These are phyloP conservation scores for Phytophthora cactorum DNA, from an alignment of 352 stramenopile species.

Conservation along the genomic window DNA sequence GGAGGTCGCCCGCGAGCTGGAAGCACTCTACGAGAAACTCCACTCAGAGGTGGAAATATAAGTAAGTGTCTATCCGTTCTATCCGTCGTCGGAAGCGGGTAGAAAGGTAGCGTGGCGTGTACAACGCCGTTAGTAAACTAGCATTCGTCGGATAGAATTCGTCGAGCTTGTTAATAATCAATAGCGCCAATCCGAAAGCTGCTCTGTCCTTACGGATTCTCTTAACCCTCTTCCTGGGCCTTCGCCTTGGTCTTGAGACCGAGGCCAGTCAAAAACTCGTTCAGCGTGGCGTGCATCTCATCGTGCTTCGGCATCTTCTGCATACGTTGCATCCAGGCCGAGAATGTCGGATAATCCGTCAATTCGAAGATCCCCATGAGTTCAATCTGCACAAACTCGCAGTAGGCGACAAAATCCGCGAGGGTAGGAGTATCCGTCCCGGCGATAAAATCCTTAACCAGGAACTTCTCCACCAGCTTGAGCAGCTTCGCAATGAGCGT, in stretches of 20 bases:
- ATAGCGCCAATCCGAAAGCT: conserved; percentile 6
- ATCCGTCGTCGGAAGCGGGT: conserved; percentile 24
- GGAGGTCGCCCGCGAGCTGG: conserved; percentile 49
- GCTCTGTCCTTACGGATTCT: conserved; percentile 1
- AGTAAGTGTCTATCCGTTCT: conserved; percentile 31
- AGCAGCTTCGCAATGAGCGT: conserved; percentile 35
- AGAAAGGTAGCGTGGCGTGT: conserved; percentile 15
- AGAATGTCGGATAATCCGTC: conserved; percentile 41
- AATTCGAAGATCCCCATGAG: conserved; percentile 49
- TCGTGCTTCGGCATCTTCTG: conserved; percentile 51
- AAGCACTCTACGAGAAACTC: conserved; percentile 60
- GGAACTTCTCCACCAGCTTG: conserved; percentile 50
- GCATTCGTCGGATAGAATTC: conserved; percentile 13
- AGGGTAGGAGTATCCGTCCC: conserved; percentile 32
- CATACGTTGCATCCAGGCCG: conserved; percentile 48
- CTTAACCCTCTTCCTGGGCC: neutral
- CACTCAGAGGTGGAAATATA: conserved; percentile 45
- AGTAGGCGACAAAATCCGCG: conserved; percentile 44
- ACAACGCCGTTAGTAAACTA: conserved; percentile 28
- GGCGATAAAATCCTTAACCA: conserved; percentile 43
- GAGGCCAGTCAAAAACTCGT: conserved; percentile 26
- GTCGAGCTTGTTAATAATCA: conserved; percentile 28
- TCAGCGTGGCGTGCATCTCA: conserved; percentile 41
- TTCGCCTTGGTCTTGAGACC: conserved; percentile 32
- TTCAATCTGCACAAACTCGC: conserved; percentile 46